Conservation (phyloP, 2,329 filamentous ascomycete genomes). For the Fusarium odoratissimum region DNA sequence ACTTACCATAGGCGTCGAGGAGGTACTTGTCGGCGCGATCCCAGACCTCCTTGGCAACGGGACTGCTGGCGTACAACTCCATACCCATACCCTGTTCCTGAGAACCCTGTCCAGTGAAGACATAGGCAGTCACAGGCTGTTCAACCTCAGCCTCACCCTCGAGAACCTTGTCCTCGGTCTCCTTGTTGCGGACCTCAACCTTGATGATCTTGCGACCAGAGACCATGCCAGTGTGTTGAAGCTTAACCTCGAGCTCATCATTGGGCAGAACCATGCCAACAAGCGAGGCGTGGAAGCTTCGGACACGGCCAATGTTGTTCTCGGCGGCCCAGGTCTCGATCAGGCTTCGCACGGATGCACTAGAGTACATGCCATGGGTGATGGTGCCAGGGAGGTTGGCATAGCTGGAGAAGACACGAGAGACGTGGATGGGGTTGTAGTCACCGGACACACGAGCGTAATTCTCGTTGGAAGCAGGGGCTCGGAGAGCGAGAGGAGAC, state of each 20-base stretch:
- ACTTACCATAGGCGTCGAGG: conserved; percentile 94
- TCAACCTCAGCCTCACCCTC: conserved; percentile 97
- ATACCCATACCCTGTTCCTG: conserved; percentile 99
- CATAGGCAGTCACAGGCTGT: conserved; percentile 95
- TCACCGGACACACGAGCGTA: conserved; percentile 98
- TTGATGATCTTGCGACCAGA: conserved; percentile 99
- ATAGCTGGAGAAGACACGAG: conserved; percentile 94
- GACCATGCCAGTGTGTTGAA: conserved; percentile 98
- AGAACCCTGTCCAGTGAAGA: conserved; percentile 98
- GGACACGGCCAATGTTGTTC: conserved; percentile 96
- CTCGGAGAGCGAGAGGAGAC: conserved; percentile 86
- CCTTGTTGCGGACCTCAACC: conserved; percentile 94
- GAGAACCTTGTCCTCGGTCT: conserved; percentile 96
- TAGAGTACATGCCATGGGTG: conserved; percentile 99
- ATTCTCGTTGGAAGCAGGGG: conserved; percentile 95
- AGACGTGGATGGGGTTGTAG: conserved; percentile 99
- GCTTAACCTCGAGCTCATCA: conserved; percentile 92
- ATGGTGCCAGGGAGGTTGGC: conserved; percentile 97
- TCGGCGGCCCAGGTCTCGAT: conserved; percentile 99
- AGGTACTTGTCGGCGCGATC: conserved; percentile 98
- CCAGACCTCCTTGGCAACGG: conserved; percentile 97
- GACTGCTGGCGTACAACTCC: conserved; percentile 94
- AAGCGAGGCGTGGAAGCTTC: conserved; percentile 95
- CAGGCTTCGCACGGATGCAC: conserved; percentile 92
- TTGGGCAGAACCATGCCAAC: conserved; percentile 99